Base-by-base conservation (phyloP, 768 basidiomycete species). In the Russula sp. region DNA sequence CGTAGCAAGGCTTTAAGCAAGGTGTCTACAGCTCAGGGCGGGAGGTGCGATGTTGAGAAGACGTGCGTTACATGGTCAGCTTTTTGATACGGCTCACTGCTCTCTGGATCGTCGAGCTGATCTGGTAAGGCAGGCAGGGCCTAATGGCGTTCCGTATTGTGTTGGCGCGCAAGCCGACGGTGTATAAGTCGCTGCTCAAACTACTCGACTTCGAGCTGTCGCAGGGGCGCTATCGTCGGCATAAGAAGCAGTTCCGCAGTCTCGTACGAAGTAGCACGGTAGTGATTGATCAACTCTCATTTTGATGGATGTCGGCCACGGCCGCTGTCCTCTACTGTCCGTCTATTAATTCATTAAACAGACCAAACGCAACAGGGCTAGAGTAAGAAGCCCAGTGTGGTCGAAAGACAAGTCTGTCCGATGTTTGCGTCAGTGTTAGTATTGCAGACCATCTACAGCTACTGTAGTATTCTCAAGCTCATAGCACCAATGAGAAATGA, bases 101-200 rank as follows among this genome's bases (percentile, higher is more conserved):
- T 34, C 39, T 46, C 51, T 32, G 35, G 34, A 45, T 54, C 25
- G 20, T 34, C 56, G 10, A 22, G 36, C 36, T 54, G n/a, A 60
- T 11, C 20, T 53, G 10, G 41, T 32, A 36, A 45, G 48, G 29
- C 55, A 95, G 93, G 91, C 80, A 95, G 25, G 90, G 91, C 45
- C 79, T 79, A 49, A 85, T 87, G 63, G 93, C 93, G 3, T 94
- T 95, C 72, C 78, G 83, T 68, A 74, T 80, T 10, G 78, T 92
- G 54, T 71, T 94, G 5, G 77, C 76, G 14, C 76, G 73, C 51
- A 86, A 81, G 63, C 77, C 81, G 7, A 74, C 80, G 34, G 72
- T 72, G 13, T 87, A 87, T 68, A 57, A 65, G 9, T 57, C 73
- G 3, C 39, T 89, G 3, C 69, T 89, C 60, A 77, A 72, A 61